A percentile compares a stretch with the other conserved stretches of the same genome.
These are phyloP conservation scores for Diaporthe longicolla DNA, from an alignment of 2,329 filamentous ascomycete species.

Conservation along the genomic window DNA sequence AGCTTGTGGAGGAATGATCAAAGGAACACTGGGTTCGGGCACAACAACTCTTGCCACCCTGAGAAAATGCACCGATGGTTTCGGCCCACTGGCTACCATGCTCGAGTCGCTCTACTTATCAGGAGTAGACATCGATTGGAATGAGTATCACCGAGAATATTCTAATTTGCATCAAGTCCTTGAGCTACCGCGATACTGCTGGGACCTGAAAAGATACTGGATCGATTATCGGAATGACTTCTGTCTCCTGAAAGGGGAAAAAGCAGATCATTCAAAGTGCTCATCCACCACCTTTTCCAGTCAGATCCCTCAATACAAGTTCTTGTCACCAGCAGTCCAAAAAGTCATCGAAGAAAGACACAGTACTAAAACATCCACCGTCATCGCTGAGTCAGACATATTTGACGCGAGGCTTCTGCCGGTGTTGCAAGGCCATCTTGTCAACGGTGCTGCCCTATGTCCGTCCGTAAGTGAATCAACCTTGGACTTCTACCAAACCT, in stretches of 20 bases:
- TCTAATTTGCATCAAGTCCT: neutral
- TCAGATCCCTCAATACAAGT: neutral
- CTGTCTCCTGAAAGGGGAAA: conserved; percentile 7
- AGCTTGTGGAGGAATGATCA: conserved; percentile 9
- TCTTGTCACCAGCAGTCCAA: conserved; percentile 4
- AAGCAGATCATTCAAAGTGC: neutral
- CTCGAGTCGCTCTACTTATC: conserved; percentile 11
- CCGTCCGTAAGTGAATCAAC: conserved; percentile 3
- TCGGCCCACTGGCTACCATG: neutral
- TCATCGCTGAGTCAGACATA: conserved; percentile 11
- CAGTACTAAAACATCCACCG: neutral
- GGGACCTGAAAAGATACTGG: conserved; percentile 18
- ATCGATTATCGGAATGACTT: conserved; percentile 19
- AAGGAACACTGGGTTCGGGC: neutral
- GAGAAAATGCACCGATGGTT: neutral
- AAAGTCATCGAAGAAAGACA: neutral
- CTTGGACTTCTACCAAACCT: neutral
- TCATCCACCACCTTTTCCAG: neutral
- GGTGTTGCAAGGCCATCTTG: conserved; percentile 30
- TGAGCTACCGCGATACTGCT: neutral
- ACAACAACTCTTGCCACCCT: conserved; percentile 8
- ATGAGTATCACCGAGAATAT: conserved; percentile 7
- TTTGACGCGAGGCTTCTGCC: neutral
- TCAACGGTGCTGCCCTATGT: conserved; percentile 14
- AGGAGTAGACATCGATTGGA: conserved; percentile 1